A percentile compares a stretch with the other conserved stretches of the same genome.
These are phyloP conservation scores for Colletotrichum salicis DNA, from an alignment of 2,329 filamentous ascomycete genomes.

Conservation along the genomic window DNA sequence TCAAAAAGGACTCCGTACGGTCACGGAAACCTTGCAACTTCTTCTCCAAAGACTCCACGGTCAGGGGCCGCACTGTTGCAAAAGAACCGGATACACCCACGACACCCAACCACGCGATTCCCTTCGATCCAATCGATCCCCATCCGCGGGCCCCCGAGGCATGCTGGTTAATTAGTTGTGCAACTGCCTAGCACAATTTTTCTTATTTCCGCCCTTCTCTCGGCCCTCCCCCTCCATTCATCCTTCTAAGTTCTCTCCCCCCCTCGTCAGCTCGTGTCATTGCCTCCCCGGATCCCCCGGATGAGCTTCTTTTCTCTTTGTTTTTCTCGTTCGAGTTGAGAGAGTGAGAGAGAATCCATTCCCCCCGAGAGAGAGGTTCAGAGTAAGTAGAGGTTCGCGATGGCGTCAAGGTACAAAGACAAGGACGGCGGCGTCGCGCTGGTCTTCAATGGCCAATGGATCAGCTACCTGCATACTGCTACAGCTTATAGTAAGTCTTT, in stretches of 20 bases:
- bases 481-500: constrained; percentile 78
- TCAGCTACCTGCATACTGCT: constrained; percentile 87
- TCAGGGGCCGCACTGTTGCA: constrained; percentile 9
- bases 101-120: constrained; percentile 9
- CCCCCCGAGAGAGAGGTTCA: background rate
- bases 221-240: background rate
- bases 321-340: constrained; percentile 25
- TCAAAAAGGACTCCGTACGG: too few relatives aligned
- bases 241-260: background rate
- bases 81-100: background rate
- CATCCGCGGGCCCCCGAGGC: constrained; percentile 21
- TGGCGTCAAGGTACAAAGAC: constrained; percentile 70
- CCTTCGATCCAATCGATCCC: constrained; percentile 4
- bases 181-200: background rate
- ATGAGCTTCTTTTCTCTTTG: constrained; percentile 38
- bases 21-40: background rate
- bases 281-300: constrained; percentile 43
- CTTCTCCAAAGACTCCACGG: background rate
- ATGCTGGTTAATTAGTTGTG: background rate
- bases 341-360: background rate
- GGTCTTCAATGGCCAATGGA: constrained; percentile 85
- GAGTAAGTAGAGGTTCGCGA: constrained; percentile 37
- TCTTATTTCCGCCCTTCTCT: background rate
- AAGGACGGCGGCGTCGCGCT: constrained; percentile 70
- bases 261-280: constrained; percentile 14